Evolutionary conservation across 345 rosid species (phyloP).

Genomic region (Rhodamnia rubescens): DNA sequence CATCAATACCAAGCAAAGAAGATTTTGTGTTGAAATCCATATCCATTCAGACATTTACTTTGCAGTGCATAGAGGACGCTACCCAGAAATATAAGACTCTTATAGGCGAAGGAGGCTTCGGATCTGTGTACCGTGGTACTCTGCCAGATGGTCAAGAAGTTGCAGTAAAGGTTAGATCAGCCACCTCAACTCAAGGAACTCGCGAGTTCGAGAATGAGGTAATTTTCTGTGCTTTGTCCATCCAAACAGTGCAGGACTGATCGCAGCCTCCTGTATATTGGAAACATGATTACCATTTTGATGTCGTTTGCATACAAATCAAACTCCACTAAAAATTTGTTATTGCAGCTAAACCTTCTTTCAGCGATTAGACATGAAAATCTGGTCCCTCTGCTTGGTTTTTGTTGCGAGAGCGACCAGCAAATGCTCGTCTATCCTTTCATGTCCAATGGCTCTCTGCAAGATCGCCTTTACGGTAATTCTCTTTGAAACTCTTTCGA

Average conservation of each 20-base stretch:
- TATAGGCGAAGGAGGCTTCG: constrained; percentile 51
- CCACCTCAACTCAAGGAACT: constrained; percentile 47
- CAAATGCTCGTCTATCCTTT: constrained; percentile 65
- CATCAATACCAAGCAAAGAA: constrained; percentile 27
- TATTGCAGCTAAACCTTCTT: constrained; percentile 51
- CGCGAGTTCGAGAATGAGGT: constrained; percentile 57
- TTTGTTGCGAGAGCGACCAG: constrained; percentile 53
- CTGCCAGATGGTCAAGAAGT: constrained; percentile 40
- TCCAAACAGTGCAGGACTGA: not conserved
- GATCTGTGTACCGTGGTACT: constrained; percentile 40
- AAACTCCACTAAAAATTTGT: not conserved
- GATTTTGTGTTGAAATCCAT: constrained; percentile 27
- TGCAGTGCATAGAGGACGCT: constrained; percentile 31
- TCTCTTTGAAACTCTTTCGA: not conserved
- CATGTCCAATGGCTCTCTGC: constrained; percentile 68
- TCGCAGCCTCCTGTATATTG: not conserved
- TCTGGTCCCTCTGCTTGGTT: constrained; percentile 62
- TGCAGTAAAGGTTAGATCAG: constrained; percentile 48
- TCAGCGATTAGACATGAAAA: constrained; percentile 54
- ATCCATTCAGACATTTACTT: constrained; percentile 25
- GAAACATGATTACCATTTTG: not conserved
- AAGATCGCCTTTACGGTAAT: constrained; percentile 63
- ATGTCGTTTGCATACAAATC: not conserved
- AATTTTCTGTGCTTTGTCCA: not conserved
- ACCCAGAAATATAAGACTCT: constrained; percentile 32